Evolutionary conservation across 1,284 basidiomycete species (phyloP), one percentile per base, ranked within the genome.

Genomic region (Leccinum insolens): DNA sequence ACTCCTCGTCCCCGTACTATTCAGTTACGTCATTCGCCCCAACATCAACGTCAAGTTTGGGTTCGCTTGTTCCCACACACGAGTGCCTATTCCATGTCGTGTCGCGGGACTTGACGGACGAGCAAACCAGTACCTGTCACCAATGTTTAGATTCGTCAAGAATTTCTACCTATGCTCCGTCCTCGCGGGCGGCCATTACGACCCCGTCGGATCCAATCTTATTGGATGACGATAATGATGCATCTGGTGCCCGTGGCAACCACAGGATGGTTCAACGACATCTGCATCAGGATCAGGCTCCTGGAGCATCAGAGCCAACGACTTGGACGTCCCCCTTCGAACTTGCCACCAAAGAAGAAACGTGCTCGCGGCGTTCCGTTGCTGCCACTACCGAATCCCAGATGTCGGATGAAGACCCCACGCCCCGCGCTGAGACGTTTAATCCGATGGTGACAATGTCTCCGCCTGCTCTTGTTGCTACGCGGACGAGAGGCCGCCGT

Each of bases 11-110:
- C 5, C 61, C 67, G 3, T 71, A 71, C 34, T 52, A 20, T 52
- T 52, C 66, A 0, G 25, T 70, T 60, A 69, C 69, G 58, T 74
- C 77, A 64, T 66, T 41, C 7, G 75, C 70, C 6, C 67, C 69
- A 12, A 62, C 64, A 2, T 77, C 76, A 3, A 77, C 76, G 7
- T 77, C 76, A 14, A 77, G 76, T n/a, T 67, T 77, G 14, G 76
- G 76, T 46, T 77, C 76, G 22, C 28, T 80, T 2, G 20, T 77
- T 39, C 74, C 78, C n/a, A 67, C 60, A 2, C 49, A 77, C 34
- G 77, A 77, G 59, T 71, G 73, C 5, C 57, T 75, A 12, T 80
- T 79, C 61, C 67, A 68, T 11, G n/a, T 70, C 14, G 12, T 61
- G 8, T 69, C 73, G 49, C 63, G 46, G 17, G 67, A 70, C 9